Evolutionary conservation across 208 protist genomes (phyloP).

Genomic region (Trypanosoma platydactyli): DNA sequence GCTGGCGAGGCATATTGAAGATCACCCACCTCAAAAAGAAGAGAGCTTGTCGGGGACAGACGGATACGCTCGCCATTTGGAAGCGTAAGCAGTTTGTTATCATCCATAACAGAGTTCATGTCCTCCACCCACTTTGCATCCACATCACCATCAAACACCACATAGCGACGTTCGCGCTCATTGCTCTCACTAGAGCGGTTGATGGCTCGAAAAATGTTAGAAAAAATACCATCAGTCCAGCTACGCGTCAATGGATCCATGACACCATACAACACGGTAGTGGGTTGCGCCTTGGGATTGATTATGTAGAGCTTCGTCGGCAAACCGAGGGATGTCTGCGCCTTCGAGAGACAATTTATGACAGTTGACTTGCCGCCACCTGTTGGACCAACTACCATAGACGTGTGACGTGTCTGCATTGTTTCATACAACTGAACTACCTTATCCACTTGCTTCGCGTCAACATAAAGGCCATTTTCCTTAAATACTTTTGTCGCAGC

Average conservation of each 20-base stretch:
- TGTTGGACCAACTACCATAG: conserved; percentile 98
- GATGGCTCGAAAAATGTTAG: conserved; percentile 97
- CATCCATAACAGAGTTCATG: conserved; percentile 99
- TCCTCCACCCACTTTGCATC: conserved; percentile 99
- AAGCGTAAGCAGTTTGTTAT: conserved; percentile 99
- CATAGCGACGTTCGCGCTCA: conserved; percentile 92
- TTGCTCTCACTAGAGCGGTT: conserved; percentile 84
- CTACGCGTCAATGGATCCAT: conserved; percentile 98
- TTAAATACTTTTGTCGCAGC: conserved; percentile 90
- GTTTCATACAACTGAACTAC: conserved; percentile 99
- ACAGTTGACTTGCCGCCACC: conserved; percentile 98
- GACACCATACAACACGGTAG: conserved; percentile 97
- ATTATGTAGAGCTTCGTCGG: conserved; percentile 94
- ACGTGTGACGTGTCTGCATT: conserved; percentile 98
- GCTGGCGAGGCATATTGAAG: conserved; percentile 99
- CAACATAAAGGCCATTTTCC: conserved; percentile 76
- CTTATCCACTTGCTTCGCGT: conserved; percentile 96
- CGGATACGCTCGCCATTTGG: conserved; percentile 98
- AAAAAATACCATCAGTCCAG: conserved; percentile 99
- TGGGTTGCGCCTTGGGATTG: conserved; percentile 98
- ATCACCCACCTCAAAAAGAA: conserved; percentile 99
- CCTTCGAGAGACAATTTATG: conserved; percentile 93
- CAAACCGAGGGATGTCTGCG: conserved; percentile 93
- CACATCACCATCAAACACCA: conserved; percentile 99
- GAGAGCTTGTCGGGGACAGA: conserved; percentile 92